Base-by-base conservation (phyloP, 495 filamentous ascomycete species). In the Neurospora discreta region DNA sequence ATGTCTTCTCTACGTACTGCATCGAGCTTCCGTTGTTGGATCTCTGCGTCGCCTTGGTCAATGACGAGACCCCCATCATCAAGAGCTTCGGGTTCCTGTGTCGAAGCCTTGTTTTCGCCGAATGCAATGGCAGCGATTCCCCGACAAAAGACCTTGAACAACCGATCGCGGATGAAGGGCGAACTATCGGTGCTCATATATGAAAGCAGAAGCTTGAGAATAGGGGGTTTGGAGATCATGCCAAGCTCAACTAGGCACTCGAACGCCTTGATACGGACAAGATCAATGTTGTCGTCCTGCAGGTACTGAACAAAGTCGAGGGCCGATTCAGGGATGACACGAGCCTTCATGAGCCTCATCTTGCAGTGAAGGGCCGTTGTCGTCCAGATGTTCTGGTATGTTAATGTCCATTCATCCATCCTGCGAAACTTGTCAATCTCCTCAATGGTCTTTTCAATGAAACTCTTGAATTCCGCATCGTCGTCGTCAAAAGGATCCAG, bases 321-420 rank as follows among this genome's bases (percentile, higher is more conserved):
- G 0, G 88, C 78, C 58, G 89, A 86, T 16, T 82, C 69, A 3
- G 89, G 85, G 39, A 91, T 88, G 65, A 93, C 85, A 15, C 87
- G 85, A 11, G 89, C 90, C 77, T 91, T 88, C 85, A 93, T 92
- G 33, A 97, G 82, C 68, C 83, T 85, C 79, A 88, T 86, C 72
- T 91, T 88, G 80, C 92, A 93, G n/a, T 91, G 86, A 26, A 98
- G 81, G 4, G 93, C 93, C 7, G 94, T 91, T 42, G 87, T 86
- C 1, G 96, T 93, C 79, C 93, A 93, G 70, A 97, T 85, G 74
- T 98, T 99, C 71, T 97, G 93, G 80, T 91, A 97, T 0, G 94
- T 96, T 41, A 90, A 88, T 0, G 91, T 91, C 90, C 93, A 98
- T 81, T 98, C 93, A 76, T 99, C 95, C 86, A 96, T 93, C 60